These are phyloP conservation scores for Russula griseocarnosa DNA, from an alignment of 768 basidiomycete species.

Conservation along the genomic window DNA sequence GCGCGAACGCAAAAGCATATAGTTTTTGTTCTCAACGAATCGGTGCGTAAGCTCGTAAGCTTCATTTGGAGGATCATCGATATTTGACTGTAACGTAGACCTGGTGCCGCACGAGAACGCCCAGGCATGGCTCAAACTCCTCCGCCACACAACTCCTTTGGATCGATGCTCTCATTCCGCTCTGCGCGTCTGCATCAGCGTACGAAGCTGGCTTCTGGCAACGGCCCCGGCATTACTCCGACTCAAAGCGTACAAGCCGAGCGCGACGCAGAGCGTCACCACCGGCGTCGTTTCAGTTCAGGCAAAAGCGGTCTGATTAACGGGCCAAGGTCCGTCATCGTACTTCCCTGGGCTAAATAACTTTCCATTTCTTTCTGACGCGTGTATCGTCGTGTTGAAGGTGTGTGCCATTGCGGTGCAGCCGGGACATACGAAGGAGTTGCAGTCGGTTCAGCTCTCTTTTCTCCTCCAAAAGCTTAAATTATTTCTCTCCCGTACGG, in stretches of 20 bases:
- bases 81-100: conserved; percentile 45
- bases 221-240: conserved; percentile 75
- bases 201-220: conserved; percentile 69
- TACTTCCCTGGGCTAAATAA: background rate
- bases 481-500: background rate
- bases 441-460: conserved; percentile 78
- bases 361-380: background rate
- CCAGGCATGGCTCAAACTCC: conserved; percentile 70
- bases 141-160: conserved; percentile 91
- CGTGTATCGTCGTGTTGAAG: conserved; percentile 34
- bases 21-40: too few species aligned
- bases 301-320: conserved; percentile 92
- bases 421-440: conserved; percentile 87
- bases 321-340: conserved; percentile 56
- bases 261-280: conserved; percentile 61
- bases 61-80: too few species aligned
- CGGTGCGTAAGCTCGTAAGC: too few species aligned
- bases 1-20: too few species aligned
- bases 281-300: conserved; percentile 89
- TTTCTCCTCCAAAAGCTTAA: background rate
- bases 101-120: conserved; percentile 86
- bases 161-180: conserved; percentile 90
- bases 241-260: conserved; percentile 78
- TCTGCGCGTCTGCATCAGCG: conserved; percentile 73
- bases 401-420: conserved; percentile 91